Evolutionary conservation across 495 filamentous ascomycete genomes (phyloP), one percentile per base, ranked within the genome.

Genomic region (Filosporella fistucella): DNA sequence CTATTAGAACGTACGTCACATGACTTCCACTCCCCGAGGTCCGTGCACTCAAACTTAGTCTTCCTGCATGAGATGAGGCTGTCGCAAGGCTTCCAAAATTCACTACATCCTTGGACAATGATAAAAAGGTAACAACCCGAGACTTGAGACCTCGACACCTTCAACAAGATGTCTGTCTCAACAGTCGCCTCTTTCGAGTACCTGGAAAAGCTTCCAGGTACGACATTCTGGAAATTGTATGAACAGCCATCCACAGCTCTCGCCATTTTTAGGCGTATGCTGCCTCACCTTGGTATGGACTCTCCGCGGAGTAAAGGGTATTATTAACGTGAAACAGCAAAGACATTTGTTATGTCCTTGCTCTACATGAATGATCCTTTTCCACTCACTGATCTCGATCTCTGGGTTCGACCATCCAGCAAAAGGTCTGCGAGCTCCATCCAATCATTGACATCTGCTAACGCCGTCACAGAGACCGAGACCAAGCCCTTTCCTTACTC

Each of bases 191-290:
- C 79, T 47, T 81, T 90, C 61, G 88, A 94, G 57, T 95, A 95
- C 68, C 80, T 96, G 64, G 88, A 96, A 76, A 75, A 81, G 62
- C 84, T 95, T 55, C 86, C 89, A 22, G 88, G 86, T 42, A 89
- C 84, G n/a, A 88, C 84, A 18, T 95, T 96, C 63, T 75, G 76
- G 54, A 83, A 85, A 66, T 75, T 98, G 8, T 98, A 98, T 74
- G 86, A 89, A 70, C 90, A 96, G 74, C 93, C 93, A 11, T 95
- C 90, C 7, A 95, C 94, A 4, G 85, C 89, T 22, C 81, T 98
- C 33, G 94, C 93, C 42, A 91, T 98, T 55, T 97, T 96, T 66
- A 81, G 94, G 54, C 89, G 93, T 68, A 96, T 97, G 90, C 77
- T 97, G 46, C 87, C 94, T 50, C 87, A 91, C 49, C 67, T 96